phyloP scores from a whole-genome alignment of 2,329 filamentous ascomycete species.

The Aschersonia sp. region DNA sequence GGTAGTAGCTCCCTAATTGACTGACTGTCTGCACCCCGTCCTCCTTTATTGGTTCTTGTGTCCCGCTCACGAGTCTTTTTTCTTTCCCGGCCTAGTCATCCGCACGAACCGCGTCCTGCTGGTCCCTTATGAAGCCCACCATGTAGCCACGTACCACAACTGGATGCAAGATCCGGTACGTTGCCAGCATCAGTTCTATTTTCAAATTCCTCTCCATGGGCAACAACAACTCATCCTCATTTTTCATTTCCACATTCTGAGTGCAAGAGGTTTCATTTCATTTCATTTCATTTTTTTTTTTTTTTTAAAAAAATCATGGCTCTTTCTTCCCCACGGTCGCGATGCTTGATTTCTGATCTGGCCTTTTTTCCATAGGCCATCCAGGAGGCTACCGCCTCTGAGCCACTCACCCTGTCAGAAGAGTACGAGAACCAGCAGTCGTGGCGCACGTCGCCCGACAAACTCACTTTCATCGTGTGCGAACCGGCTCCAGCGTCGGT shows the following conservation, averaged over 20 bases:
- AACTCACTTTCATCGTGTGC: slow-evolving; percentile 85
- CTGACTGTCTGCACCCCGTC: no score
- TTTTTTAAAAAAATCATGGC: neutral
- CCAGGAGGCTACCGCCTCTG: slow-evolving; percentile 74
- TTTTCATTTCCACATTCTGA: neutral
- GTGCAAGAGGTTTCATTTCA: no score
- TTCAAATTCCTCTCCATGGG: neutral
- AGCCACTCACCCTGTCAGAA: slow-evolving; percentile 63
- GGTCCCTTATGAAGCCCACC: slow-evolving; percentile 69
- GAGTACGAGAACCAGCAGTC: slow-evolving; percentile 85
- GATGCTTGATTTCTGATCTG: neutral
- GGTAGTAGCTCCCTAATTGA: slow-evolving; percentile 14
- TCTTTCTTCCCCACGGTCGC: neutral
- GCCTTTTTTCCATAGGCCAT: slow-evolving; percentile 38
- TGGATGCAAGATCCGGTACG: slow-evolving; percentile 78
- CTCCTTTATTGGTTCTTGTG: no score
- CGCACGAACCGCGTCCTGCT: slow-evolving; percentile 53
- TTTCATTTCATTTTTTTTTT: no score
- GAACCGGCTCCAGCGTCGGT: slow-evolving; percentile 37
- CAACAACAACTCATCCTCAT: neutral
- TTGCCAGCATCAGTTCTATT: neutral
- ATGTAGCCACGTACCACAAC: slow-evolving; percentile 69
- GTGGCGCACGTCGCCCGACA: slow-evolving; percentile 72
- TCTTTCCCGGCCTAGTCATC: slow-evolving; percentile 36
- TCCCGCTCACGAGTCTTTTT: neutral